phyloP scores from a whole-genome alignment of 1,284 basidiomycete species.

The Termitomyces sp. region DNA sequence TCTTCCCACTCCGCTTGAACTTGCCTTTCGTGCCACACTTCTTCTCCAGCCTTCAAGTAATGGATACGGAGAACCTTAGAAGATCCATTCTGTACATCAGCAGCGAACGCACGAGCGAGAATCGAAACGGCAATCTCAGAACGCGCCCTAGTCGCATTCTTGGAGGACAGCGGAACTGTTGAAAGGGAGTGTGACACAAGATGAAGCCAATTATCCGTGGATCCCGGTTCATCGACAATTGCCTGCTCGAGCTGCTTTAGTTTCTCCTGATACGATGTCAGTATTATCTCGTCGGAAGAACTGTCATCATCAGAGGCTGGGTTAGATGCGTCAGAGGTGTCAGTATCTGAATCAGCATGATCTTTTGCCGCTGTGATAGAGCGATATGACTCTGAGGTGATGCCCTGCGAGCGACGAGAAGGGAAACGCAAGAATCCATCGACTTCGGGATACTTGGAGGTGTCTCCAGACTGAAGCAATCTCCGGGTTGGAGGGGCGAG shows the following conservation, averaged over 20 bases:
- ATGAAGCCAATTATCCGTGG: slow-evolving; percentile 58
- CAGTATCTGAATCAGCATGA: slow-evolving; percentile 40
- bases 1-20: slow-evolving; percentile 67
- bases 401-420: slow-evolving; percentile 29
- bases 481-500: slow-evolving; percentile 44
- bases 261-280: slow-evolving; percentile 54
- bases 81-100: slow-evolving; percentile 44
- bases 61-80: slow-evolving; percentile 54
- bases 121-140: slow-evolving; percentile 69
- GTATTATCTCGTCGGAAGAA: slow-evolving; percentile 27
- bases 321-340: slow-evolving; percentile 32
- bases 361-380: slow-evolving; percentile 38
- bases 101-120: slow-evolving; percentile 57
- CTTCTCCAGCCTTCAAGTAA: slow-evolving; percentile 66
- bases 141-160: slow-evolving; percentile 59
- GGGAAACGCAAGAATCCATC: slow-evolving; percentile 63
- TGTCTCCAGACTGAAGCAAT: slow-evolving; percentile 33
- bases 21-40: slow-evolving; percentile 58
- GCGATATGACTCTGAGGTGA: slow-evolving; percentile 43
- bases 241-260: slow-evolving; percentile 55
- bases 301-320: slow-evolving; percentile 24
- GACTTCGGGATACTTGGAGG: slow-evolving; percentile 50
- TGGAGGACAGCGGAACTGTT: slow-evolving; percentile 52
- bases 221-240: slow-evolving; percentile 46
- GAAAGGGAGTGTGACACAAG: slow-evolving; percentile 59